These are phyloP conservation scores for Sphagnum fallax DNA, from an alignment of 228 moss, liverwort and hornwort genomes.

Conservation along the genomic window DNA sequence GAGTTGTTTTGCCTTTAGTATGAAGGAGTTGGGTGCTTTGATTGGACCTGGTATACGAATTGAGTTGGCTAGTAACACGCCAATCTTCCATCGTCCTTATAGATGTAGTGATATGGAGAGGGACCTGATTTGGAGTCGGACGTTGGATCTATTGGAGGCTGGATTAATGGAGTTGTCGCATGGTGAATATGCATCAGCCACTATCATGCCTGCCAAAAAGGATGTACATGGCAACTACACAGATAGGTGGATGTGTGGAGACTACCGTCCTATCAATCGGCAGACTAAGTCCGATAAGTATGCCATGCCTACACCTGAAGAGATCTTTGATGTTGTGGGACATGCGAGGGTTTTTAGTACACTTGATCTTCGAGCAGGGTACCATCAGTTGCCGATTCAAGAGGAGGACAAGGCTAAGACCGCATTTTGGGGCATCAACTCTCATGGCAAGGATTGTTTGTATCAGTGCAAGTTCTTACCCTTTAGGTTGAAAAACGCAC, in stretches of 20 bases:
- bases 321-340: conserved; percentile 3
- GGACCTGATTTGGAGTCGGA: not conserved
- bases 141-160: not conserved
- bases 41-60: not conserved
- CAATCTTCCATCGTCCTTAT: not conserved
- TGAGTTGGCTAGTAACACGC: not conserved
- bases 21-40: not conserved
- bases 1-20: conserved; percentile 4
- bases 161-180: not conserved
- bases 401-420: too few species aligned
- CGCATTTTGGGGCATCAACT: too few species aligned
- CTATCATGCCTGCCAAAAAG: not conserved
- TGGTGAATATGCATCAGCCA: conserved; percentile 1
- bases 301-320: conserved; percentile 5
- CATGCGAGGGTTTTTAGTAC: conserved; percentile 1
- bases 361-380: conserved; percentile 1
- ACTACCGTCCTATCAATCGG: conserved; percentile 4
- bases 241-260: not conserved
- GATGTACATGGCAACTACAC: not conserved
- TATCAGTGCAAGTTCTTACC: too few species aligned
- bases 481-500: too few species aligned
- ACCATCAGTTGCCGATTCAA: not conserved
- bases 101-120: conserved; percentile 5
- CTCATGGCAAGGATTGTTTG: too few species aligned
- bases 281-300: not conserved